These are phyloP conservation scores for Candida ortonii DNA, from an alignment of 805 yeast species.

Conservation along the genomic window DNA sequence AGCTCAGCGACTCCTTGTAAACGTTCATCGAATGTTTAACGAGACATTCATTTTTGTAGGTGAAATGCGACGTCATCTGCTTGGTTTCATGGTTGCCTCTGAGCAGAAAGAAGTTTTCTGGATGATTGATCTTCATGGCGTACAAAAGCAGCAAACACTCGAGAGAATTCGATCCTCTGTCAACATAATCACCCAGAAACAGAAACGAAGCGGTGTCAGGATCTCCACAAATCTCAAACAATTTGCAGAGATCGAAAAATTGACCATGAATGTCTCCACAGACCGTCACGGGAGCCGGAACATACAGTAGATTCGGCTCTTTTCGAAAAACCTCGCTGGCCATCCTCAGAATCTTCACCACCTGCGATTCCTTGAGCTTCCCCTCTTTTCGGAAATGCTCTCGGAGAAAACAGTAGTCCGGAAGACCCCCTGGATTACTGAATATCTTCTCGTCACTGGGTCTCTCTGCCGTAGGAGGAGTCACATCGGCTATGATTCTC, in stretches of 20 bases:
- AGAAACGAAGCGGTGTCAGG: slow-evolving; percentile 73
- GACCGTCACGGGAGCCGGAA: slow-evolving; percentile 91
- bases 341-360: slow-evolving; percentile 56
- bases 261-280: slow-evolving; percentile 99
- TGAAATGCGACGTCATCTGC: slow-evolving; percentile 90
- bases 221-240: slow-evolving; percentile 91
- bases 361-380: slow-evolving; percentile 68
- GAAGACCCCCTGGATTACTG: slow-evolving; percentile 53
- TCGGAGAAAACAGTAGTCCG: slow-evolving; percentile 67
- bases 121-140: slow-evolving; percentile 74
- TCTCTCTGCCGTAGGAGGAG: slow-evolving; percentile 59
- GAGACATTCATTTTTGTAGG: slow-evolving; percentile 85
- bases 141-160: slow-evolving; percentile 78
- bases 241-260: slow-evolving; percentile 81
- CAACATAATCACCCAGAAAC: slow-evolving; percentile 93
- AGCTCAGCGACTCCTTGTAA: slow-evolving; percentile 69
- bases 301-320: slow-evolving; percentile 77
- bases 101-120: slow-evolving; percentile 71
- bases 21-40: slow-evolving; percentile 69
- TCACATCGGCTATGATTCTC: slow-evolving; percentile 53
- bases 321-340: slow-evolving; percentile 60
- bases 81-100: slow-evolving; percentile 95
- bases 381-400: slow-evolving; percentile 82
- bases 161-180: slow-evolving; percentile 86
- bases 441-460: slow-evolving; percentile 75